A percentile compares a stretch with the other conserved stretches of the same genome.
Evolutionary conservation across 2,329 filamentous ascomycete species (phyloP).

Genomic region (Aspergillus pseudoglaucus): DNA sequence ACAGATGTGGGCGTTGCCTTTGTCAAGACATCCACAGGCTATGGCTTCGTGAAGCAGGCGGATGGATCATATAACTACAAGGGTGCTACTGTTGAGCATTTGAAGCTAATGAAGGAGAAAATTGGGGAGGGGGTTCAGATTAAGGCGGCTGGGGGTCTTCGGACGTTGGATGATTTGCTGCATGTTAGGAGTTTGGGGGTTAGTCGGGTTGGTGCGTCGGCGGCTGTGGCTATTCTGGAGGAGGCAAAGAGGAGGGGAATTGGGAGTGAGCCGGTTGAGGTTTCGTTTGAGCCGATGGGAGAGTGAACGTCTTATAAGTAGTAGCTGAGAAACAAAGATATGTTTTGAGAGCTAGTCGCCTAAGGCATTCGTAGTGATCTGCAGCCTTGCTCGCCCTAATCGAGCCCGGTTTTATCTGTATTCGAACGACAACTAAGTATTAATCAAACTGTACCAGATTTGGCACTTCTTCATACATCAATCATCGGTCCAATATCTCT

Average conservation of each 20-base stretch:
- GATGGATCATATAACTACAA: constrained; percentile 49
- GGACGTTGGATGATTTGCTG: constrained; percentile 52
- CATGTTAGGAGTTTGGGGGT: constrained; percentile 51
- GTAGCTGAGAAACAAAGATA: no score
- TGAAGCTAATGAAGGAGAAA: constrained; percentile 50
- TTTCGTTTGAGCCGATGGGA: constrained; percentile 18
- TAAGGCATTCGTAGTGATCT: no score
- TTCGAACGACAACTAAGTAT: no score
- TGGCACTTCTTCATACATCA: no score
- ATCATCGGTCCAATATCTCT: no score
- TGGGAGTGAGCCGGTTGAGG: constrained; percentile 22
- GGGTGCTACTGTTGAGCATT: constrained; percentile 47
- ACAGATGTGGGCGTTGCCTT: constrained; percentile 47
- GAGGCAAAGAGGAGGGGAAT: constrained; percentile 50
- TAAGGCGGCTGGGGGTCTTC: constrained; percentile 54
- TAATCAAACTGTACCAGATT: no score
- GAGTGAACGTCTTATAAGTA: neutral
- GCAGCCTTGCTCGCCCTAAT: no score
- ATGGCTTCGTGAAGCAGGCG: constrained; percentile 53
- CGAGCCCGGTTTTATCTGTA: no score
- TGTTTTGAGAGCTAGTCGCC: no score
- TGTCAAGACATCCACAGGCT: constrained; percentile 57
- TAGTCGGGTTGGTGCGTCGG: constrained; percentile 51
- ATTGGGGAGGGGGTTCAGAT: constrained; percentile 44
- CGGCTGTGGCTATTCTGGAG: constrained; percentile 49